A percentile compares a stretch with the other conserved stretches of the same genome.
These are phyloP conservation scores for Exsudoporus frostii DNA, from an alignment of 768 basidiomycete genomes.

Conservation along the genomic window DNA sequence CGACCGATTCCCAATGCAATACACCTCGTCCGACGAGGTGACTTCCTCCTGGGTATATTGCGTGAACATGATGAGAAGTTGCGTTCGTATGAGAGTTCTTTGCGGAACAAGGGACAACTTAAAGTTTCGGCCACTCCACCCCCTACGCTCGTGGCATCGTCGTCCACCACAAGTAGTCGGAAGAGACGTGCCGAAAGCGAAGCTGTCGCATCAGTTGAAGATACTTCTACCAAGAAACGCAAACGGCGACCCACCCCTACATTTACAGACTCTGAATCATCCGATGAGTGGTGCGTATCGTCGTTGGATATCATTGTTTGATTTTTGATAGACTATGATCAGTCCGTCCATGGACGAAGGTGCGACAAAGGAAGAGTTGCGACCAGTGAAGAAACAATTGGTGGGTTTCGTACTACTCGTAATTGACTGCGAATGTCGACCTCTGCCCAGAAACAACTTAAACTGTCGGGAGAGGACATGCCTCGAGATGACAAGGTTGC, in stretches of 20 bases:
- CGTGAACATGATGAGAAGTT: conserved; percentile 89
- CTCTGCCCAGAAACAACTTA: conserved; percentile 81
- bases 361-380: conserved; percentile 88
- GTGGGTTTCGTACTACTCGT: conserved; percentile 42
- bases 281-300: conserved; percentile 80
- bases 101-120: conserved; percentile 65
- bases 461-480: conserved; percentile 89
- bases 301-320: not conserved
- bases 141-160: conserved; percentile 65
- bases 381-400: conserved; percentile 95
- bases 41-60: conserved; percentile 83
- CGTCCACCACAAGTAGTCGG: conserved; percentile 53
- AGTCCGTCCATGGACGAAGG: conserved; percentile 96
- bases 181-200: conserved; percentile 85
- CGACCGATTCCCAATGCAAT: conserved; percentile 96
- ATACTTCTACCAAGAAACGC: conserved; percentile 62
- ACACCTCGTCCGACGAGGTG: conserved; percentile 94
- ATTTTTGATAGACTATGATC: conserved; percentile 3
- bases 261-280: conserved; percentile 92
- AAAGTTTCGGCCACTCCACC: conserved; percentile 76
- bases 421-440: not conserved
- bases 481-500: conserved; percentile 94
- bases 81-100: conserved; percentile 80
- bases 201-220: conserved; percentile 78
- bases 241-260: conserved; percentile 95